These are phyloP conservation scores for Colletotrichum higginsianum DNA, from an alignment of 2,329 filamentous ascomycete genomes.

Conservation along the genomic window DNA sequence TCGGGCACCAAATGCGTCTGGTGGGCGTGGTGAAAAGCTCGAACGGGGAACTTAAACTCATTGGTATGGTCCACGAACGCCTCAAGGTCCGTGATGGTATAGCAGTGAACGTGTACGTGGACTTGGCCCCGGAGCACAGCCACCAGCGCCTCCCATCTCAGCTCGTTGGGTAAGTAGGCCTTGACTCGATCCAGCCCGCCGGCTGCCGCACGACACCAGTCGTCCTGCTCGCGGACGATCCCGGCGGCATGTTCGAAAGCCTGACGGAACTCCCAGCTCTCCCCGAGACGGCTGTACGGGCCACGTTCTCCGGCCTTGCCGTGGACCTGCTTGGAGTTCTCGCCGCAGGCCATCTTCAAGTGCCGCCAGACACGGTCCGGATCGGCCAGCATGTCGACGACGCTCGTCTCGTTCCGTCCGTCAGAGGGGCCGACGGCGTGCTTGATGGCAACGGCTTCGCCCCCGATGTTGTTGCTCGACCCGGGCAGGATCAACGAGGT, in stretches of 20 bases:
- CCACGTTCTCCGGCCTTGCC: slow-evolving; percentile 68
- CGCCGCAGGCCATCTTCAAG: slow-evolving; percentile 84
- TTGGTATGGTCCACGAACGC: slow-evolving; percentile 79
- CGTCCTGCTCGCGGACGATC: slow-evolving; percentile 73
- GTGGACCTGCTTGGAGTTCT: slow-evolving; percentile 77
- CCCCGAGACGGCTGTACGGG: slow-evolving; percentile 74
- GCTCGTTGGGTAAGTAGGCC: slow-evolving; percentile 72
- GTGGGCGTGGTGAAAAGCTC: slow-evolving; percentile 80
- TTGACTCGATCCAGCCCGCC: slow-evolving; percentile 64
- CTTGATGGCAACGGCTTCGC: slow-evolving; percentile 79
- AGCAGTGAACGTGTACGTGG: slow-evolving; percentile 80
- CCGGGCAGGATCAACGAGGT: slow-evolving; percentile 78
- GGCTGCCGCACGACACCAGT: slow-evolving; percentile 75
- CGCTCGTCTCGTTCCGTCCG: slow-evolving; percentile 74
- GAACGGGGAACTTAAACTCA: slow-evolving; percentile 77
- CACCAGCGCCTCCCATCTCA: slow-evolving; percentile 74
- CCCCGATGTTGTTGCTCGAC: slow-evolving; percentile 80
- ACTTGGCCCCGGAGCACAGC: slow-evolving; percentile 78
- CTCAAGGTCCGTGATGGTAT: slow-evolving; percentile 78
- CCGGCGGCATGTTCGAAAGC: slow-evolving; percentile 74
- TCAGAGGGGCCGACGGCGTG: slow-evolving; percentile 74
- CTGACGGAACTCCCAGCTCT: slow-evolving; percentile 78
- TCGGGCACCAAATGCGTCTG: slow-evolving; percentile 77
- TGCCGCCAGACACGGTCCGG: slow-evolving; percentile 77
- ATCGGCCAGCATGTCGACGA: slow-evolving; percentile 75